Evolutionary conservation across 2,329 filamentous ascomycete genomes (phyloP).

Genomic region (Fusarium bulbicola): DNA sequence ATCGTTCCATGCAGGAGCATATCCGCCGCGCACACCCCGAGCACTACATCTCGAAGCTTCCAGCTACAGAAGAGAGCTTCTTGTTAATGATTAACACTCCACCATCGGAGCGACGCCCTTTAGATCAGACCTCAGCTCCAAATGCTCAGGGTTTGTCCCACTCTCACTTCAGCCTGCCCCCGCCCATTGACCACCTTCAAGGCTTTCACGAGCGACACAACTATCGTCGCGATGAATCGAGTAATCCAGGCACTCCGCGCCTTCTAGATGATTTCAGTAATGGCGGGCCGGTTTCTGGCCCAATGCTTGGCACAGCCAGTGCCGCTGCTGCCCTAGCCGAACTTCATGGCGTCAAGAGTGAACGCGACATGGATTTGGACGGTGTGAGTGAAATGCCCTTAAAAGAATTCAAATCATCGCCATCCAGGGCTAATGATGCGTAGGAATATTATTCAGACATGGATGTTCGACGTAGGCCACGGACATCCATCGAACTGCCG

Average conservation of each 20-base stretch:
- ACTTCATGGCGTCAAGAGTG: constrained; percentile 78
- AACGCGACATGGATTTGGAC: constrained; percentile 81
- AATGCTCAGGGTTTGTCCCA: constrained; percentile 46
- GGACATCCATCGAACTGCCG: constrained; percentile 77
- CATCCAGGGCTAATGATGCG: constrained; percentile 27
- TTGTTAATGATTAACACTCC: constrained; percentile 93
- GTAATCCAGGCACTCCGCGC: constrained; percentile 74
- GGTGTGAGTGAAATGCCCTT: constrained; percentile 63
- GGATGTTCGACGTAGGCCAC: constrained; percentile 70
- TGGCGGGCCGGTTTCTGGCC: constrained; percentile 38
- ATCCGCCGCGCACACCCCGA: constrained; percentile 96
- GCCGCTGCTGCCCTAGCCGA: constrained; percentile 89
- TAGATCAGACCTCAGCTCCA: constrained; percentile 46
- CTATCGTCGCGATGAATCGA: constrained; percentile 73
- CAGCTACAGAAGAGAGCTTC: constrained; percentile 98
- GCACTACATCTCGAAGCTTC: constrained; percentile 97
- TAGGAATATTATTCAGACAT: constrained; percentile 76
- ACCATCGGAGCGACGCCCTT: constrained; percentile 74
- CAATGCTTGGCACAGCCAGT: constrained; percentile 67
- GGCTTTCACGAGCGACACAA: constrained; percentile 57
- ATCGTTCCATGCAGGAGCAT: constrained; percentile 99
- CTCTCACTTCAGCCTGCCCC: constrained; percentile 21
- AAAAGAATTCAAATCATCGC: constrained; percentile 34
- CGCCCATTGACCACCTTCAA: constrained; percentile 37
- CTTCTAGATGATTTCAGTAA: constrained; percentile 74